phyloP scores from a whole-genome alignment of 768 basidiomycete species.

The Cystobasidium onofrii region DNA sequence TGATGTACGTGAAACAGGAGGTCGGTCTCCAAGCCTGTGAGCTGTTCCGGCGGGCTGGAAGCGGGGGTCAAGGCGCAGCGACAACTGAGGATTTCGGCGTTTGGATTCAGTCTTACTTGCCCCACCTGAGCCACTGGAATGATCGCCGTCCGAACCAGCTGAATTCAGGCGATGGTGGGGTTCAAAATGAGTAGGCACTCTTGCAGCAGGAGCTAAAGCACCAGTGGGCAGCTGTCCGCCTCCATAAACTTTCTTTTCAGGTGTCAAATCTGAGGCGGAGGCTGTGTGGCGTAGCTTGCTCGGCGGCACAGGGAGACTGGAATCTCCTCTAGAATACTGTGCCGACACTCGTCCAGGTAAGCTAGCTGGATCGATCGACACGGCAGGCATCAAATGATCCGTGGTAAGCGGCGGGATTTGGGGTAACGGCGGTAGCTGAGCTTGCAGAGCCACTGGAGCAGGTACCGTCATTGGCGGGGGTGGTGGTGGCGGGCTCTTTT shows the following conservation, averaged over 20 bases:
- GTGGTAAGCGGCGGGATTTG: neutral
- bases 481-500: conserved; percentile 1
- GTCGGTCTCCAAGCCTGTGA: neutral
- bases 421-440: neutral
- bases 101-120: conserved; percentile 5
- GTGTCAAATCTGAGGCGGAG: conserved; percentile 34
- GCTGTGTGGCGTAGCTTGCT: conserved; percentile 33
- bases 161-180: neutral
- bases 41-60: conserved; percentile 30
- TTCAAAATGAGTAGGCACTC: conserved; percentile 13
- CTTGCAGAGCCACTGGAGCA: neutral
- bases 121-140: conserved; percentile 29
- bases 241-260: neutral
- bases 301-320: neutral
- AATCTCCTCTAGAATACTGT: conserved; percentile 25
- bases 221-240: conserved; percentile 31
- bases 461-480: neutral
- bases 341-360: conserved; percentile 34
- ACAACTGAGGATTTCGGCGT: conserved; percentile 41
- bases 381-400: neutral
- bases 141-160: conserved; percentile 22
- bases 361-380: neutral
- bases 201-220: conserved; percentile 38
- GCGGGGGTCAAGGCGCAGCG: conserved; percentile 39
- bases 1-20: neutral